phyloP scores from a whole-genome alignment of 495 filamentous ascomycete genomes.

The Bombardia bombarda region DNA sequence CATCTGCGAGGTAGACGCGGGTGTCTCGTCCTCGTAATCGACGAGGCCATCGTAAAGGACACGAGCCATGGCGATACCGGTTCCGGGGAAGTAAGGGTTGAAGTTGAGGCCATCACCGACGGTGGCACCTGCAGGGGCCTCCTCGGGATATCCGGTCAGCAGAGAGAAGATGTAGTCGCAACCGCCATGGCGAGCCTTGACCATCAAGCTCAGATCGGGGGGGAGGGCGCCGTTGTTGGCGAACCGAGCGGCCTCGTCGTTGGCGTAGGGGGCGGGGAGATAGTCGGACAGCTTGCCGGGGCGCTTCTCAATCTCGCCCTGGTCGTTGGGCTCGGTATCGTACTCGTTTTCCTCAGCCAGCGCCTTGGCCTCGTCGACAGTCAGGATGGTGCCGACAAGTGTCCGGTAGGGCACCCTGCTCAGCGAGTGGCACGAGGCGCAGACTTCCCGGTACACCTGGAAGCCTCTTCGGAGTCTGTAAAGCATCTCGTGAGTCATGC shows the following conservation, averaged over 20 bases:
- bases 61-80: conserved; percentile 97
- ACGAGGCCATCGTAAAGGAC: conserved; percentile 96
- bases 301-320: conserved; percentile 96
- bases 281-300: conserved; percentile 98
- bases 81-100: conserved; percentile 99
- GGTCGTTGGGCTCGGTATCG: conserved; percentile 94
- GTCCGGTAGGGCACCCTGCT: conserved; percentile 87
- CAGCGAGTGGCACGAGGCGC: conserved; percentile 94
- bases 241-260: conserved; percentile 96
- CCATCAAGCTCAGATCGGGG: conserved; percentile 93
- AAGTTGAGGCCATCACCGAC: conserved; percentile 90
- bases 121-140: conserved; percentile 78
- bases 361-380: conserved; percentile 94
- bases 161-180: conserved; percentile 98
- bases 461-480: conserved; percentile 93
- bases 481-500: conserved; percentile 3
- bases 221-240: conserved; percentile 97
- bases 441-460: conserved; percentile 99
- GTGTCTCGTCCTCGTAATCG: conserved; percentile 96
- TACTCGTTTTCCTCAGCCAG: conserved; percentile 98
- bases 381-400: conserved; percentile 85
- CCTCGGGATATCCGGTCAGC: conserved; percentile 97
- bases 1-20: conserved; percentile 95
- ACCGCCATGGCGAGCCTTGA: conserved; percentile 95
- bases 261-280: conserved; percentile 90